Base-by-base conservation (phyloP, 345 rosid species). In the Kernera saxatilis region DNA sequence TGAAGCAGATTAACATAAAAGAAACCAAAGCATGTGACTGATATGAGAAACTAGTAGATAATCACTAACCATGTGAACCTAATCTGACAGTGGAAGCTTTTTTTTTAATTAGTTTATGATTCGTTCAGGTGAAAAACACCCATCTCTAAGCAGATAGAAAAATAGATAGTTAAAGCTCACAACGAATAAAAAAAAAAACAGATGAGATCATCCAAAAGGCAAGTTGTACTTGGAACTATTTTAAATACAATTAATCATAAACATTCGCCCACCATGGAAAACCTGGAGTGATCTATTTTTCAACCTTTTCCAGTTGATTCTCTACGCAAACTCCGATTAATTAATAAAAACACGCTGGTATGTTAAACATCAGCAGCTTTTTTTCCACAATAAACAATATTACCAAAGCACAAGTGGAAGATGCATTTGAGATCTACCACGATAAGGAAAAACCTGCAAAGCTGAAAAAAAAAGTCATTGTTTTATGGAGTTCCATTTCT, bases 201-300 rank as follows among this genome's bases (percentile, higher is more conserved):
- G 70, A 61, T 75, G 69, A 69, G 58, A 69, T 61, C 79, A 63
- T 21, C 41, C 39, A 55, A 76, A 76, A 76, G 75, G 67, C 22
- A 55, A 37, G 61, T 37, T 76, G 79, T 70, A 76, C 79, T 76
- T 69, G 17, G 75, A 67, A 26, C 27, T n/a, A 62, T 27, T 55
- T 53, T 35, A 0, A 45, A 51, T 45, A 15, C 25, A 36, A 55
- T 63, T 53, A 62, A 69, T 48, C 19, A 62, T 18, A 63, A 70
- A 70, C 74, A 69, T 70, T 69, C 61, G 70, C 53, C 71, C 75
- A 76, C 56, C 41, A 61, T 69, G 5, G 70, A 53, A 19, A 69
- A 75, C 70, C 66, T 69, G 79, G 13, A 69, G 41, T 54, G 45
- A 75, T 69, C 65, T 46, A 69, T 69, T 62, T 30, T 54, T 63